Evolutionary conservation across 139 green algal species (phyloP), one percentile per base, ranked within the genome.

Genomic region (Axilococcus clingmanii): DNA sequence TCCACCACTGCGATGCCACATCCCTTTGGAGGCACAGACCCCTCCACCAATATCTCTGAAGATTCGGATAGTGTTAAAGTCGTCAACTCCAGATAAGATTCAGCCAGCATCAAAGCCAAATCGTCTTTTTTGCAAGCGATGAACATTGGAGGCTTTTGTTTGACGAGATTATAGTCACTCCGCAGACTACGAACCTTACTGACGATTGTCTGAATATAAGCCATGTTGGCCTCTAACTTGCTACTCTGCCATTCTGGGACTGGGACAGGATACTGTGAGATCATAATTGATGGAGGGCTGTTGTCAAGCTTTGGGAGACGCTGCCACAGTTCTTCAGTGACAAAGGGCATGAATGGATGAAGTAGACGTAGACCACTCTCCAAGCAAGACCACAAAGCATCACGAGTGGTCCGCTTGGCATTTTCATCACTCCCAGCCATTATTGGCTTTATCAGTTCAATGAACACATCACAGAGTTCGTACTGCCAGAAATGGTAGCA

Each of bases 301-400:
- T 6, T 14, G 27, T 40, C 25, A 14, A 43, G 37, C 46, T 37
- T n/a, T 24, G 80, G 86, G 44, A 95, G 69, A 19, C 81, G 67
- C 70, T 89, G 79, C 90, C 90, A 97, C 14, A 97, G 72, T 67
- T 94, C 83, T 78, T 98, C 91, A 5, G 91, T 96, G 42, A 97
- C 81, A 61, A 86, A 98, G 4, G 91, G 91, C 83, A 96, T 96
- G 79, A 94, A 91, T n/a, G 91, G 91, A 71, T 98, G 91, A 62
- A 94, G 68, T 57, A 99, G 69, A 24, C 66, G 27, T 73, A 97
- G 72, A 7, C 91, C 89, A 7, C 36, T 38, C 24, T 97, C 87
- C 40, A 97, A 75, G 59, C 76, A 87, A 15, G 73, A 57, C 65
- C 74, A 95, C 41, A 95, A 66, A 36, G 78, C 72, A 5, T 87